Percentiles rank a stretch among this genome's conserved stretches.
Evolutionary conservation across 306 rosid genomes (phyloP).

Genomic region (Carpinus viminea): DNA sequence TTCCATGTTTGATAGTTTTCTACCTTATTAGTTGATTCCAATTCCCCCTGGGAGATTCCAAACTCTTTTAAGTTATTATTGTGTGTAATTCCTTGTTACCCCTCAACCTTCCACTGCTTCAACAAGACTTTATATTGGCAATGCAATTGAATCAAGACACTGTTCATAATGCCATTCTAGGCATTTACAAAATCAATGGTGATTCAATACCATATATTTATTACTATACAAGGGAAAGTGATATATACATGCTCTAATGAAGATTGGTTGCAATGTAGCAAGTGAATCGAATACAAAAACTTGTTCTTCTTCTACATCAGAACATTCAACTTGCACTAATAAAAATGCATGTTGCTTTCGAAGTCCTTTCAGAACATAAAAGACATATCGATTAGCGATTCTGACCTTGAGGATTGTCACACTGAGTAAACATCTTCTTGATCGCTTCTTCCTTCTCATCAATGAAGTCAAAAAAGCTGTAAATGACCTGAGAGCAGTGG

Average conservation of each 20-base stretch:
- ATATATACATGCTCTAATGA: not conserved
- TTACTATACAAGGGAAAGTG: not conserved
- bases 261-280: not conserved
- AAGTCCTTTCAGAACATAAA: not conserved
- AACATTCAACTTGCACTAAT: not conserved
- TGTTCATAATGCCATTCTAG: not conserved
- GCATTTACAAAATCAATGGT: not conserved
- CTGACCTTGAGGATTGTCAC: slow-evolving; percentile 46
- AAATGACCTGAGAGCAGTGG: slow-evolving; percentile 53
- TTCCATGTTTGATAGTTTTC: too few relatives aligned
- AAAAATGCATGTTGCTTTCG: not conserved
- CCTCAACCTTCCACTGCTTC: too few relatives aligned
- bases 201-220: not conserved
- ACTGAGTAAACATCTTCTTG: slow-evolving; percentile 61
- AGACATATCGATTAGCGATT: slow-evolving; percentile 25
- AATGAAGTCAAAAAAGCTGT: slow-evolving; percentile 64
- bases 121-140: not conserved
- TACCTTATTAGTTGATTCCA: too few relatives aligned
- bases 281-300: not conserved
- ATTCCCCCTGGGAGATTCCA: too few relatives aligned
- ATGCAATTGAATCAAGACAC: not conserved
- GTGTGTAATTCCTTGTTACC: too few relatives aligned
- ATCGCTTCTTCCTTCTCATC: slow-evolving; percentile 91
- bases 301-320: not conserved
- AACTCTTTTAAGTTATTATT: too few relatives aligned